phyloP scores from a whole-genome alignment of 2,329 filamentous ascomycete genomes.

The Furcasterigmium sp. region DNA sequence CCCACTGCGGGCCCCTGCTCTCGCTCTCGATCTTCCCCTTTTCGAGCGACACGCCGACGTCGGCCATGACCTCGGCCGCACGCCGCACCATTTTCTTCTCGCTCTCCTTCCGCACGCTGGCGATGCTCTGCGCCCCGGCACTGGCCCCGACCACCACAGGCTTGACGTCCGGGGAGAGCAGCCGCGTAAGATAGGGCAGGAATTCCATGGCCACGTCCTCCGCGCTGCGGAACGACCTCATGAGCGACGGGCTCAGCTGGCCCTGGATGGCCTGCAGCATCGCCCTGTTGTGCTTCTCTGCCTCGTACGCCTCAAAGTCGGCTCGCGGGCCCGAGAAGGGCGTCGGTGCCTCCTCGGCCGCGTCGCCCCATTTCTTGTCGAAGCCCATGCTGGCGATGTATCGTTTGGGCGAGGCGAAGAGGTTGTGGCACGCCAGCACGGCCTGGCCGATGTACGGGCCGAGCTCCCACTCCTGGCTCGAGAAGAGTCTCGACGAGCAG shows the following conservation, averaged over 20 bases:
- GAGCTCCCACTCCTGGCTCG: conserved; percentile 91
- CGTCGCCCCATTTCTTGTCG: conserved; percentile 43
- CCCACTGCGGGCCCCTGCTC: conserved; percentile 62
- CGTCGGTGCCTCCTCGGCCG: conserved; percentile 46
- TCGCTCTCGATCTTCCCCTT: conserved; percentile 73
- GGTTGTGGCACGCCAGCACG: conserved; percentile 81
- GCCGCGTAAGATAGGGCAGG: conserved; percentile 75
- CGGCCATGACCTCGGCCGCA: conserved; percentile 77
- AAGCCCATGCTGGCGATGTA: conserved; percentile 34
- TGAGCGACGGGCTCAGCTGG: conserved; percentile 64
- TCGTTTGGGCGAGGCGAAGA: conserved; percentile 73
- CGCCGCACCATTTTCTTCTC: conserved; percentile 78
- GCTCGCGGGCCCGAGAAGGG: conserved; percentile 81
- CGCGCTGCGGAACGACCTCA: conserved; percentile 72
- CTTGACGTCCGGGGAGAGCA: conserved; percentile 85
- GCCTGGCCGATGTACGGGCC: conserved; percentile 81
- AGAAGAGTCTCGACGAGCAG: conserved; percentile 71
- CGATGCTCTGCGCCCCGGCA: conserved; percentile 59
- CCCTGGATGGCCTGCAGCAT: conserved; percentile 69
- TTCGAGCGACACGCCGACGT: conserved; percentile 76
- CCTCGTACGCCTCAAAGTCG: conserved; percentile 76
- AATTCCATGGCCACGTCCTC: conserved; percentile 77
- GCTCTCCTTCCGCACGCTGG: conserved; percentile 80
- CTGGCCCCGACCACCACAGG: conserved; percentile 78
- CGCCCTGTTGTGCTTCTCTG: conserved; percentile 71